Base-by-base conservation (phyloP, 441 rosid genomes). In the Brassica hybrid region DNA sequence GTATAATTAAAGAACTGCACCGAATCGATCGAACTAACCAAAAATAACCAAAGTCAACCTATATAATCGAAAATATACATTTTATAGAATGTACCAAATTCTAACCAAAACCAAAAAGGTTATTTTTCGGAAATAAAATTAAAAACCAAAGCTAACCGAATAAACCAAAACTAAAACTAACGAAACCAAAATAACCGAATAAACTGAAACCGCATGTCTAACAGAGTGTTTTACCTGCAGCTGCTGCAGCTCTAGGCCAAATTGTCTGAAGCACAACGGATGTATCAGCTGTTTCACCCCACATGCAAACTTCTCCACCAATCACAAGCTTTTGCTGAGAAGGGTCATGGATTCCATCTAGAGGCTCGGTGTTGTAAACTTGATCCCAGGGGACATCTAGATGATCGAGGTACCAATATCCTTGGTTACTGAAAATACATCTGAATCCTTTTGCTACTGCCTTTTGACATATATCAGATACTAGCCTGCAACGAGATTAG, bases 161-260 rank as follows among this genome's bases (percentile, higher is more conserved):
- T 5, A 12, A 13, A 13, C 16, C 16, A 4, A 45, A 45, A 13
- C 54, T 6, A n/a, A 45, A 45, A 45, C 13, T 50, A 50, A 16
- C 18, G 8, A 6, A 14, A 50, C 56, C 8, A 6, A 50, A 5
- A n/a, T 50, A 50, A 50, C 0, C 7, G 8, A n/a, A 50, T 50
- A 45, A 13, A 45, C 54, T 18, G 16, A 50, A 14, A 50, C 56
- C 7, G 7, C 56, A 50, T n/a, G 56, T 1, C 18, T n/a, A 50
- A 38, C 9, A 48, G 25, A 66, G 85, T 27, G 2, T 76, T 36
- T 80, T 54, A 89, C 98, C 98, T 78, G 99, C 97, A 67, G 97
- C 99, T 5, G 99, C 96, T 2, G 99, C 97, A 67, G 99, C 96
- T 17, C 95, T 94, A 52, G 98, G 99, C 99, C 99, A 95, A 82